Evolutionary conservation across 345 rosid species (phyloP).

Genomic region (Garcia nutans): DNA sequence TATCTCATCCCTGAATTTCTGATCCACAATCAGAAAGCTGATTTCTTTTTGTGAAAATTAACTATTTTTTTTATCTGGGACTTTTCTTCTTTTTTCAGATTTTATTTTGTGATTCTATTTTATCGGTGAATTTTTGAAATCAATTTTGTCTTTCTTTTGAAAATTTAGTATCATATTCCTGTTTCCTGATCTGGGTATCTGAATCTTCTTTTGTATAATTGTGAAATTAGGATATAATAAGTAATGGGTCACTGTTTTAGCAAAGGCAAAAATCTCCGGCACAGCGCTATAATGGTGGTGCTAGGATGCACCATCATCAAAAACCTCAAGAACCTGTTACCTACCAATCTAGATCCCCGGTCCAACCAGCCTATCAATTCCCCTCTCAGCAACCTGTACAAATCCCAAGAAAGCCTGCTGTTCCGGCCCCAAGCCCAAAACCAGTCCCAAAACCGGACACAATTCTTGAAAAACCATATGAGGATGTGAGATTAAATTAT

Average conservation of each 20-base stretch:
- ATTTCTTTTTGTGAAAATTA: background rate
- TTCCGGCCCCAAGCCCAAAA: slow-evolving; percentile 36
- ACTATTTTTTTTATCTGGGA: background rate
- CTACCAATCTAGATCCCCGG: slow-evolving; percentile 25
- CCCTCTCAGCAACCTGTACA: slow-evolving; percentile 30
- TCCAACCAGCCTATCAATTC: slow-evolving; percentile 20
- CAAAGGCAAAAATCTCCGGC: slow-evolving; percentile 36
- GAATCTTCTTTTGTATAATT: slow-evolving; percentile 3
- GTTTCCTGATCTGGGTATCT: slow-evolving; percentile 17
- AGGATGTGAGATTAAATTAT: slow-evolving; percentile 23
- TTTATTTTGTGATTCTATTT: background rate
- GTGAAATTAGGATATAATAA: background rate
- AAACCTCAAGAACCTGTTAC: slow-evolving; percentile 36
- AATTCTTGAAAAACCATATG: slow-evolving; percentile 27
- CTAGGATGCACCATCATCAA: slow-evolving; percentile 28
- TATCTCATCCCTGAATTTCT: slow-evolving; percentile 2
- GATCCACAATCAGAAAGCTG: slow-evolving; percentile 4
- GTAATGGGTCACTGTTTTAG: slow-evolving; percentile 62
- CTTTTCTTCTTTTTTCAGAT: background rate
- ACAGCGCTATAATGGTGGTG: slow-evolving; percentile 26
- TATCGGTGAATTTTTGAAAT: background rate
- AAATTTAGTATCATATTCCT: background rate
- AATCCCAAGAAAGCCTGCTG: slow-evolving; percentile 38
- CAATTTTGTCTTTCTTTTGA: background rate
- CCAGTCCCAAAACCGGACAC: slow-evolving; percentile 34